Base-by-base conservation (phyloP, 805 yeast species). In the Starmerella apicola region DNA sequence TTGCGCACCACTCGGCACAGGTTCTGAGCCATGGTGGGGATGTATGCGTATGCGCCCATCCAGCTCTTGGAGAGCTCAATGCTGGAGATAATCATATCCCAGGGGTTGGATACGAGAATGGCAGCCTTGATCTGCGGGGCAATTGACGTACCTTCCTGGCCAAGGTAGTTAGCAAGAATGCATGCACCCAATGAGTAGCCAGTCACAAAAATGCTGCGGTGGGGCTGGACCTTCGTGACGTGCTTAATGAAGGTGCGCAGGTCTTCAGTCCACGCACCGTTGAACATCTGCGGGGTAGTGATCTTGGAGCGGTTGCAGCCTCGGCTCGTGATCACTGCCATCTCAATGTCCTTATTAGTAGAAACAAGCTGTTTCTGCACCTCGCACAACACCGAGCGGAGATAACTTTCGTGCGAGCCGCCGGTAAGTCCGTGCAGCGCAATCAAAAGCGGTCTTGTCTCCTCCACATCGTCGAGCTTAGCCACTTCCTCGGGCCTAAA, bases 151-250 rank as follows among this genome's bases (percentile, higher is more conserved):
- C 71, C 72, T 48, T 74, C 76, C 52, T 73, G 78, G 8, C 85
- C 88, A 17, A 82, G 55, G 56, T 76, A 82, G 54, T 82, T 83
- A 22, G 80, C 68, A 44, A 81, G 62, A 24, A 82, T 67, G 3
- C 77, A 68, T 0, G 80, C 86, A 2, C 94, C 94, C 39, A 82
- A 67, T n/a, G 86, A 78, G 52, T 77, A 78, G 3, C 94, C 94
- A n/a, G 72, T 74, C 24, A 77, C 68, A 52, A 70, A 76, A 42
- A 80, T 71, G 18, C 71, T 63, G n/a, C 82, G 72, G 37, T 67
- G 60, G 1, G 93, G 88, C 54, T 66, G 78, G 35, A 62, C 55
- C 32, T 45, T 42, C 31, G 67, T 62, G 49, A 82, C 58, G 24
- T 69, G 68, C 36, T 66, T 59, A 38, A 82, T 63, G 7, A 74